Base-by-base conservation (phyloP, 1,284 basidiomycete species). In the Irpex sp. region DNA sequence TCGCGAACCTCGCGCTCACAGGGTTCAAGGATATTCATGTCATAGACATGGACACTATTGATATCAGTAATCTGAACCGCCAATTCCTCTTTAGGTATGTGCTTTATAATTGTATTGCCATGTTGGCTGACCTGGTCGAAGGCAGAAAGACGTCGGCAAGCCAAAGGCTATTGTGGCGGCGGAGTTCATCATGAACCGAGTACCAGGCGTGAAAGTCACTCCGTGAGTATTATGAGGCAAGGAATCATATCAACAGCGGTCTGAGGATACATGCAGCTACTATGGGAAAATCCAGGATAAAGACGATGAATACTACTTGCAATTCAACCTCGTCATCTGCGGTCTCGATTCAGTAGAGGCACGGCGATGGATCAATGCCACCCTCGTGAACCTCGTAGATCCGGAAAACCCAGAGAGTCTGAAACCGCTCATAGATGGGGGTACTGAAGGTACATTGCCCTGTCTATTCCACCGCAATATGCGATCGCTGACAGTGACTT, bases 21-120 rank as follows among this genome's bases (percentile, higher is more conserved):
- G 97, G 97, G 19, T 99, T 99, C 85, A 92, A 91, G 74, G 92
- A 99, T 73, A 97, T 99, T 66, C 94, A 99, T 80, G 96, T 99
- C 69, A 99, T 99, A 74, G 97, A 99, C 81, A 99, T 99, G 97
- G 97, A 99, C 81, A 98, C 97, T 4, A 99, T 99, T 75, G 97
- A 99, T 76, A 94, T 99, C 71, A 97, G 95, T 72, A 99, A 99
- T 74, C 83, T 99, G 69, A 99, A 99, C 77, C 86, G 97, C 55
- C 97, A 99, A 77, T 99, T 99, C 76, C 81, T 99, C 54, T 99
- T 99, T 81, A 85, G 97, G 96, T 94, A 15, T 21, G 26, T 26
- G 13, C 56, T 64, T 19, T 58, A 17, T 15, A 34, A 31, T 4
- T 6, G n/a, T 56, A 1, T 44, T 36, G 8, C 48, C 11, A 6